A percentile compares a stretch with the other conserved stretches of the same genome.
phyloP scores from a whole-genome alignment of 1,139 yeast genomes.

The Candida sanyaensis region DNA sequence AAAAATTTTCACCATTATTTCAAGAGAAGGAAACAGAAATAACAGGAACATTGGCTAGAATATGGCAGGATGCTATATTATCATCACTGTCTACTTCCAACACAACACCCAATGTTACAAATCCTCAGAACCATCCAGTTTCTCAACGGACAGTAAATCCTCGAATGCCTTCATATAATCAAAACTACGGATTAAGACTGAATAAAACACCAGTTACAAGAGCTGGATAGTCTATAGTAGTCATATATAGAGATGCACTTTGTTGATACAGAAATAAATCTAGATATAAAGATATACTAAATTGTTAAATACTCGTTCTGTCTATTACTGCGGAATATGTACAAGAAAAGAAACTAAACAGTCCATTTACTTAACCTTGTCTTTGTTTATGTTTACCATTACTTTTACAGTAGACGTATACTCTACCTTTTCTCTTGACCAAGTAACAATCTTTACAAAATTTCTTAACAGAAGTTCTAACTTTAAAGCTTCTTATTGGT shows the following conservation, averaged over 20 bases:
- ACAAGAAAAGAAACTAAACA: conserved; percentile 7
- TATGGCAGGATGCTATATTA: conserved; percentile 48
- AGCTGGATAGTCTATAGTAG: conserved; percentile 28
- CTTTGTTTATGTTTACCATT: conserved; percentile 96
- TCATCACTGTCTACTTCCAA: conserved; percentile 16
- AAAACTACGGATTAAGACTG: conserved; percentile 17
- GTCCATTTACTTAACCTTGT: conserved; percentile 61
- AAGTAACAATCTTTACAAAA: conserved; percentile 90
- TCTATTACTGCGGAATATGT: conserved; percentile 3
- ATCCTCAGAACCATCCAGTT: conserved; percentile 15
- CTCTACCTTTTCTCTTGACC: conserved; percentile 93
- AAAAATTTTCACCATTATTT: conserved; percentile 35
- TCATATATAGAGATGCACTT: neutral
- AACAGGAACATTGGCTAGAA: conserved; percentile 24
- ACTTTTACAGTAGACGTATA: conserved; percentile 88
- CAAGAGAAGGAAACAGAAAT: conserved; percentile 37
- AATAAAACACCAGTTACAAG: conserved; percentile 38
- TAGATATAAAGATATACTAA: too few relatives aligned
- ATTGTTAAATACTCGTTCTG: too few relatives aligned
- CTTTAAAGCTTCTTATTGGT: conserved; percentile 37
- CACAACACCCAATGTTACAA: conserved; percentile 2
- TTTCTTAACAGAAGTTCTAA: conserved; percentile 81
- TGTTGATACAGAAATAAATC: too few relatives aligned
- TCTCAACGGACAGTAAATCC: conserved; percentile 27
- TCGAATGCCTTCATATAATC: conserved; percentile 27